A percentile compares a stretch with the other conserved stretches of the same genome.
Conservation (phyloP, 164 flowering plant genomes). For the Berberis thunbergii region DNA sequence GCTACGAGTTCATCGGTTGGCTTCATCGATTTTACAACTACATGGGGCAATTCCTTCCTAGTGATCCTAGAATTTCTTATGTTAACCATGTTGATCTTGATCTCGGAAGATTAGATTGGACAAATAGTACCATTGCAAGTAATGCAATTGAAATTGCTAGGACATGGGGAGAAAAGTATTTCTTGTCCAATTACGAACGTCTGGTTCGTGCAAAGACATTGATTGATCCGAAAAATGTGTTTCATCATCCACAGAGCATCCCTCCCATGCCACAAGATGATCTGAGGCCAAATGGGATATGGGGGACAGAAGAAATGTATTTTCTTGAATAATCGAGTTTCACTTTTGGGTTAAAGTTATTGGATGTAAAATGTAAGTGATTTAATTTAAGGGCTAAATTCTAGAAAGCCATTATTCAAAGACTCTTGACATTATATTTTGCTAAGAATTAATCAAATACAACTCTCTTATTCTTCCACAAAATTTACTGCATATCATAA, state of each 20-base stretch:
- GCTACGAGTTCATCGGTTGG: constrained; percentile 6
- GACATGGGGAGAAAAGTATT: constrained; percentile 12
- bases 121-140: neutral
- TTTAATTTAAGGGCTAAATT: too few species aligned
- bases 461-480: too few species aligned
- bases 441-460: too few species aligned
- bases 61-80: constrained; percentile 17
- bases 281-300: too few species aligned
- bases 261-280: neutral
- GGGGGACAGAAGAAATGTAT: too few species aligned
- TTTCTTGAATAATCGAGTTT: too few species aligned
- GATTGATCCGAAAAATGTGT: constrained; percentile 12
- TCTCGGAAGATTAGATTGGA: constrained; percentile 3
- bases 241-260: constrained; percentile 8
- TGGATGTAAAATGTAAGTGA: too few species aligned
- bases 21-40: constrained; percentile 7
- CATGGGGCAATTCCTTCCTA: constrained; percentile 13
- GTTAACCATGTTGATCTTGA: constrained; percentile 22
- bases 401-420: too few species aligned
- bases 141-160: constrained; percentile 5
- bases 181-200: constrained; percentile 2
- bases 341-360: too few species aligned
- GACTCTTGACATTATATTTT: too few species aligned
- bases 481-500: too few species aligned
- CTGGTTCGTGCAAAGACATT: constrained; percentile 9